phyloP scores from a whole-genome alignment of 371 early-diverging fungal genomes.

The Rhizomucor pusillus region DNA sequence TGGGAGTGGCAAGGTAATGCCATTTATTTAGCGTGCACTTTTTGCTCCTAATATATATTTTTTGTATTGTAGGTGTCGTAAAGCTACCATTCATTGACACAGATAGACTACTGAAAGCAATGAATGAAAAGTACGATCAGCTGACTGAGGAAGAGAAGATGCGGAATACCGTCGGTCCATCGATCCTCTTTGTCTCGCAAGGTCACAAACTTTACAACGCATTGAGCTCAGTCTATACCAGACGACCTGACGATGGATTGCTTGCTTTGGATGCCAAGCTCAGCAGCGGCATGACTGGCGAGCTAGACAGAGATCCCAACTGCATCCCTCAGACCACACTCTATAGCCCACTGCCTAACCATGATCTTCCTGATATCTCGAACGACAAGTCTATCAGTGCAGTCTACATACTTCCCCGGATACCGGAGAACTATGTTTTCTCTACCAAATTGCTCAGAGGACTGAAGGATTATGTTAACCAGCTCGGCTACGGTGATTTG shows the following conservation, averaged over 20 bases:
- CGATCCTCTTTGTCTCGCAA: slow-evolving; percentile 70
- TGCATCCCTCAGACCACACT: slow-evolving; percentile 74
- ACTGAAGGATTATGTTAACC: slow-evolving; percentile 41
- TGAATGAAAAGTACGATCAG: slow-evolving; percentile 63
- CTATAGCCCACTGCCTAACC: slow-evolving; percentile 62
- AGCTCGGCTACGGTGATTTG: slow-evolving; percentile 52
- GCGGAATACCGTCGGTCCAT: slow-evolving; percentile 78
- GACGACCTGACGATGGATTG: slow-evolving; percentile 45
- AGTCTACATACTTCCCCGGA: slow-evolving; percentile 44
- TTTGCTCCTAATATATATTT: slow-evolving; percentile 1
- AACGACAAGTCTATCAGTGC: slow-evolving; percentile 62
- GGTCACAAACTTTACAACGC: slow-evolving; percentile 64
- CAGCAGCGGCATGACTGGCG: slow-evolving; percentile 64
- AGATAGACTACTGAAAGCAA: slow-evolving; percentile 74
- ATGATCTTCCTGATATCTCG: slow-evolving; percentile 56
- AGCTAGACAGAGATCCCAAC: slow-evolving; percentile 60
- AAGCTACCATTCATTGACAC: slow-evolving; percentile 94
- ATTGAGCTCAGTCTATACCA: slow-evolving; percentile 64
- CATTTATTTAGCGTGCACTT: background rate
- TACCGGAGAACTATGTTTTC: slow-evolving; percentile 40
- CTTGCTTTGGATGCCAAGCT: slow-evolving; percentile 55
- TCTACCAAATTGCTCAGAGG: slow-evolving; percentile 52
- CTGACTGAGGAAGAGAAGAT: slow-evolving; percentile 75
- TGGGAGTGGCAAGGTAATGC: slow-evolving; percentile 91
- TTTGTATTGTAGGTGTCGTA: slow-evolving; percentile 75